Base-by-base conservation (phyloP, 371 early-diverging fungal genomes). In the Blakeslea trispora region DNA sequence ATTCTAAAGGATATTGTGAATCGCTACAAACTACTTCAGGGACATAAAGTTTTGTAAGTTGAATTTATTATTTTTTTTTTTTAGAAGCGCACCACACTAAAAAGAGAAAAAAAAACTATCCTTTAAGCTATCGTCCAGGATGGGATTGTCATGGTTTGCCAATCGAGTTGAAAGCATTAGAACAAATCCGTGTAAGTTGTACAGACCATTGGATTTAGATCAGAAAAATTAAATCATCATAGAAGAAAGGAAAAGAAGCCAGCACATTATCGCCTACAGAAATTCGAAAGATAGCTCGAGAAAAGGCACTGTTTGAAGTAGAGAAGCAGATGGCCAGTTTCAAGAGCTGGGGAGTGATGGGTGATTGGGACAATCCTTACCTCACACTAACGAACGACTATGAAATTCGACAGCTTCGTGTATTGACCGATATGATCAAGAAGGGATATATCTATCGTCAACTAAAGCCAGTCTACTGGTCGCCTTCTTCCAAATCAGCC, bases 121-220 rank as follows among this genome's bases (percentile, higher is more conserved):
- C n/a, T n/a, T n/a, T n/a, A 56, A 88, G 88, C 56, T 88, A 94
- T 65, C 86, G 90, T 10, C 97, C 97, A 58, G 98, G 98, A 45
- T 98, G 94, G 90, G 98, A 98, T 75, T 94, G 95, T 59, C 98
- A 98, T 62, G 98, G 98, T 2, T 71, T 98, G 24, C 98, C 98
- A 10, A 96, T 98, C 53, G 98, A 98, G 69, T 82, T 93, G 45
- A 97, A 96, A 69, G 93, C 93, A 1, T 68, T 93, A 32, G 84
- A 84, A 14, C 77, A 79, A 50, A 71, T 91, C 22, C 81, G 82
- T 57, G 83, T 72, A 65, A 72, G 48, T 24, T 1, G n/a, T n/a
- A n/a, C n/a, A n/a, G n/a, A n/a, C n/a, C n/a, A n/a, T n/a, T n/a
- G n/a, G n/a, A n/a, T n/a, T n/a, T n/a, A n/a, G n/a, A n/a, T n/a